A percentile compares a stretch with the other conserved stretches of the same genome.
These are phyloP conservation scores for Fusarium agapanthi DNA, from an alignment of 2,329 filamentous ascomycete genomes.

Conservation along the genomic window DNA sequence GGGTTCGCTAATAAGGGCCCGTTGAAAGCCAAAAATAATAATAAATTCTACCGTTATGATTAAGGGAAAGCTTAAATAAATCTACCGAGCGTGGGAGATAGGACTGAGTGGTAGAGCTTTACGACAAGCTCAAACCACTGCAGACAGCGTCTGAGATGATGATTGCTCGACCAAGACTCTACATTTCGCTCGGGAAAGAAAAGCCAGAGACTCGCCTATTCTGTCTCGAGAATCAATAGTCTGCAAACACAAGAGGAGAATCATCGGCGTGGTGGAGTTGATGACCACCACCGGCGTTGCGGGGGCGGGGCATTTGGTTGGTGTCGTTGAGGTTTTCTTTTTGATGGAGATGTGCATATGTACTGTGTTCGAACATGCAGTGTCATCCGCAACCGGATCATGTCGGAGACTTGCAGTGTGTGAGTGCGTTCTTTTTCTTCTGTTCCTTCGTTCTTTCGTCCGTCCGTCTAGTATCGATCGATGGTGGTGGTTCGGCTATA, in stretches of 20 bases:
- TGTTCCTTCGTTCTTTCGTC: background rate
- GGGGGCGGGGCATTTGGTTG: conserved; percentile 28
- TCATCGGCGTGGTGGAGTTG: conserved; percentile 28
- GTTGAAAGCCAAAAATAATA: conserved; percentile 7
- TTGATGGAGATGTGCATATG: conserved; percentile 9
- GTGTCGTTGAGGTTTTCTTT: background rate
- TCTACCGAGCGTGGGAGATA: background rate
- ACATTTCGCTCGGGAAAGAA: background rate
- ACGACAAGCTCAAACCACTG: background rate
- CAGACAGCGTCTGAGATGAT: background rate
- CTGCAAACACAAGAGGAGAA: conserved; percentile 4
- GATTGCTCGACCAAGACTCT: background rate
- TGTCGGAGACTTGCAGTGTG: conserved; percentile 13
- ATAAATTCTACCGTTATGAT: conserved; percentile 9
- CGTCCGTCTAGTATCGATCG: no score
- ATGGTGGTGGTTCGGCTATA: conserved; percentile 10
- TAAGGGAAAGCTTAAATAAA: conserved; percentile 11
- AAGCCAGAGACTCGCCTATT: background rate
- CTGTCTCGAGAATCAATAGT: background rate
- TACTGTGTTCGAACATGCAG: conserved; percentile 29
- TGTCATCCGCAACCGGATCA: conserved; percentile 20
- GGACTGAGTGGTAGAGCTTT: background rate
- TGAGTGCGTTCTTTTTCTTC: background rate
- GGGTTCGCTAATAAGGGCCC: background rate
- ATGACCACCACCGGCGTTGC: conserved; percentile 20